phyloP scores from a whole-genome alignment of 1,284 basidiomycete genomes.

The Xerocomus cyaneibrunnescens region DNA sequence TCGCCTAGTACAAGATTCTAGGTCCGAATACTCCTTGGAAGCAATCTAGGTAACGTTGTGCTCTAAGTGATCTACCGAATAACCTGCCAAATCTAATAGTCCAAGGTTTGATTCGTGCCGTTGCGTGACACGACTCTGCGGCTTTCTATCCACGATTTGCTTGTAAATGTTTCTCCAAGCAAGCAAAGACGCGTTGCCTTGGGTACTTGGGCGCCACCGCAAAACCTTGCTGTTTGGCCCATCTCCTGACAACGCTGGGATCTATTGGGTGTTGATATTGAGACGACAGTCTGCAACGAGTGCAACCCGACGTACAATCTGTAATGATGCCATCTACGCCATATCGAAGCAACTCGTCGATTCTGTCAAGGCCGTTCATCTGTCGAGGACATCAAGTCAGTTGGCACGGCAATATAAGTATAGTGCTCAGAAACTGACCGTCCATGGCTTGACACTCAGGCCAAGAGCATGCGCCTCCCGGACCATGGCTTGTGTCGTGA shows the following conservation, averaged over 20 bases:
- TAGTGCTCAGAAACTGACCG: constrained; percentile 44
- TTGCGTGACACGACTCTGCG: background rate
- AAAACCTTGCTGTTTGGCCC: constrained; percentile 49
- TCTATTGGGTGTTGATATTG: constrained; percentile 34
- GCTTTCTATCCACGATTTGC: background rate
- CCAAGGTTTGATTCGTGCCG: too few relatives aligned
- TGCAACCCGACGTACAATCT: constrained; percentile 45
- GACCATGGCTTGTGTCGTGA: constrained; percentile 70
- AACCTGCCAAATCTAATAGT: background rate
- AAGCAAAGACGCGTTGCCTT: constrained; percentile 54
- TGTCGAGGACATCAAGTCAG: constrained; percentile 26
- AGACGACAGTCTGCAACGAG: constrained; percentile 2
- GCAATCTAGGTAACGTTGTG: too few relatives aligned
- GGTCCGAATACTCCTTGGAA: too few relatives aligned
- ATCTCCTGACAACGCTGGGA: constrained; percentile 53
- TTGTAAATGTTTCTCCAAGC: constrained; percentile 48
- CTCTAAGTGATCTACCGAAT: background rate
- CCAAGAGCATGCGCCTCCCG: constrained; percentile 61
- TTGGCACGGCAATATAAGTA: background rate
- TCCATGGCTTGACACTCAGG: constrained; percentile 69
- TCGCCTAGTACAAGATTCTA: too few relatives aligned
- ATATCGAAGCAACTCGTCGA: constrained; percentile 56
- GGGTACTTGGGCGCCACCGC: constrained; percentile 54
- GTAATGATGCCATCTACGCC: constrained; percentile 74
- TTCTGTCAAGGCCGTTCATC: constrained; percentile 61